Evolutionary conservation across 2,329 filamentous ascomycete species (phyloP), one percentile per base, ranked within the genome.

Genomic region (Aspergillus transmontanensis): DNA sequence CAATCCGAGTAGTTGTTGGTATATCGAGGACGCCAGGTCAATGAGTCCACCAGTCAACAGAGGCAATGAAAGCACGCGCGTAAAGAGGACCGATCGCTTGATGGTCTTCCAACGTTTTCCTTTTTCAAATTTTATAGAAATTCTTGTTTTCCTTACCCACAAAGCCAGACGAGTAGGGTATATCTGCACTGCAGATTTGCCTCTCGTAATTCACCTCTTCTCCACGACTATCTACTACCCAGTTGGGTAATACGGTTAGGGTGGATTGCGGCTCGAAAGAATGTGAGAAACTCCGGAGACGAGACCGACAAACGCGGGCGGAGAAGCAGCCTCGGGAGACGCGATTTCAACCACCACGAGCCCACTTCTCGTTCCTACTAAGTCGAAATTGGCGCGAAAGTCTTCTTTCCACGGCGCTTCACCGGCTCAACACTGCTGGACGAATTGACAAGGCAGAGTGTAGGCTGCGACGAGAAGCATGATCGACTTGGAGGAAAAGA

Each of bases 171-270:
- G 59, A 67, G 58, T 56, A 58, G 53, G 63, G 66, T 62, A 63
- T 69, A 71, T 69, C 74, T 76, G 73, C 74, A 63, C 73, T 69
- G 74, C 73, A 75, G 69, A 69, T 64, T 61, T 63, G 61, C 57
- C 61, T 65, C 56, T 63, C 55, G 66, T 65, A 61, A 67, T 69
- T 65, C 54, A 61, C 50, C 67, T 66, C 66, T 63, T 63, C 65
- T 69, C 69, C 66, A 67, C 64, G 60, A 65, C 61, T 64, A 64
- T 68, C 65, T 65, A 66, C 69, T 64, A 62, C 60, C 67, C 58
- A 65, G 62, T 66, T 64, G 59, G 64, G 66, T 59, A 65, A 68
- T 70, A 71, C 14, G 66, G 69, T 68, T 70, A 58, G 58, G 66
- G 55, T 51, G 48, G 65, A 61, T 59, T 60, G 68, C 64, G 66